Base-by-base conservation (phyloP, 2,329 filamentous ascomycete species). In the Penicillium hordei region DNA sequence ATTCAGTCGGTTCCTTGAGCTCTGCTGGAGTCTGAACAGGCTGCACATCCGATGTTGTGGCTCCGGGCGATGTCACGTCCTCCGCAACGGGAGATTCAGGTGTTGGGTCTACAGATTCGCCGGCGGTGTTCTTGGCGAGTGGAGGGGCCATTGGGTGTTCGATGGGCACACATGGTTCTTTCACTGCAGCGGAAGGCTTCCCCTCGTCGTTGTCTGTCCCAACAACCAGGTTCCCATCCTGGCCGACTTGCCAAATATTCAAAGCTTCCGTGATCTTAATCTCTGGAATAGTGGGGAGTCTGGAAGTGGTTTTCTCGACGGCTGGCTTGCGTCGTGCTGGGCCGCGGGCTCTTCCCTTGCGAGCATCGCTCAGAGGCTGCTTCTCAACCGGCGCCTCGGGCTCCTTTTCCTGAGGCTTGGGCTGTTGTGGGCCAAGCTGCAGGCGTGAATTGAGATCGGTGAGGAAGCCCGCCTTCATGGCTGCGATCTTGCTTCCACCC, bases 391-490 rank as follows among this genome's bases (percentile, higher is more conserved):
- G 81, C 33, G 82, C 81, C 56, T 86, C 82, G 52, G 86, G 81
- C 15, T 80, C 77, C 40, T 82, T 78, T 63, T 93, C 88, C 68
- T 90, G 88, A 64, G 90, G 89, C 79, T 91, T 93, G 1, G 87
- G 68, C 45, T 82, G 85, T 65, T 90, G 87, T n/a, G 93, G 93
- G 1, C 94, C 94, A 36, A 96, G 78, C 70, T 91, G 88, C 29
- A 99, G 81, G 48, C 92, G 89, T 67, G 91, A 93, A 75, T 97
- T 96, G 42, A 99, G 79, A 70, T 97, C 93, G 44, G 87, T 92
- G 83, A 99, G 86, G 75, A 99, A 97, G 3, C 90, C 91, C 38
- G 90, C 90, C 75, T 96, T 92, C 33, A 99, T 79, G 25, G 91
- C 89, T 17, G 93, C 91, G 72, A 99, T 95, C 79, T 97, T 97